A percentile compares a stretch with the other conserved stretches of the same genome.
Evolutionary conservation across 1,139 yeast species (phyloP).

Genomic region (Groenewaldozyma auringiensis): DNA sequence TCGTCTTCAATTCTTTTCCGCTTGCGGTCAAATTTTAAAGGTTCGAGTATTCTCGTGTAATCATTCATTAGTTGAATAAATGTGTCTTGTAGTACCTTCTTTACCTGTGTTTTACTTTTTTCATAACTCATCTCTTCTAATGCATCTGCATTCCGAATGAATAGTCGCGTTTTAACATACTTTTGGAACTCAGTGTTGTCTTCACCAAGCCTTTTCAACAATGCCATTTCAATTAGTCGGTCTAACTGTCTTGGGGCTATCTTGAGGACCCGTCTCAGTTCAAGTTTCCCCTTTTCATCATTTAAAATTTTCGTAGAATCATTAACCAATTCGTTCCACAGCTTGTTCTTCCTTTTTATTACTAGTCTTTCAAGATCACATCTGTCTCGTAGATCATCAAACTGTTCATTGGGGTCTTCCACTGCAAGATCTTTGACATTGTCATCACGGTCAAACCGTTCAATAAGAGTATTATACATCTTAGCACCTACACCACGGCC

Average conservation of each 20-base stretch:
- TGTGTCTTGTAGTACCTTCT: conserved; percentile 69
- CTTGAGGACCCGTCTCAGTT: conserved; percentile 40
- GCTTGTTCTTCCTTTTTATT: not conserved
- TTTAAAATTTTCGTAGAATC: not conserved
- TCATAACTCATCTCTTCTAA: conserved; percentile 52
- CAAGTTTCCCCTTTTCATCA: not conserved
- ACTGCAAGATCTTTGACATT: conserved; percentile 70
- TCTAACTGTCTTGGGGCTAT: conserved; percentile 72
- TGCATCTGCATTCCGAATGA: conserved; percentile 71
- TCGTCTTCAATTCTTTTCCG: conserved; percentile 31
- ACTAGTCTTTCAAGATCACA: conserved; percentile 57
- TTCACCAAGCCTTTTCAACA: conserved; percentile 39
- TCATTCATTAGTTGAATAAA: conserved; percentile 62
- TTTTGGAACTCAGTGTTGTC: conserved; percentile 41
- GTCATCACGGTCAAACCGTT: conserved; percentile 47
- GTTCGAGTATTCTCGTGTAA: conserved; percentile 50
- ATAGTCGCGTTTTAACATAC: conserved; percentile 65
- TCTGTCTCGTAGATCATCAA: conserved; percentile 85
- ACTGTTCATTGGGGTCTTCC: conserved; percentile 91
- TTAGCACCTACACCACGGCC: conserved; percentile 64
- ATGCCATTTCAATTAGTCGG: conserved; percentile 68
- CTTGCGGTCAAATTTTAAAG: conserved; percentile 54
- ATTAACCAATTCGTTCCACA: not conserved
- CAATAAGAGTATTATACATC: conserved; percentile 51
- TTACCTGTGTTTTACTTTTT: conserved; percentile 38